Evolutionary conservation across 768 basidiomycete species (phyloP), one percentile per base, ranked within the genome.

Genomic region (Termitomyces titanicus): DNA sequence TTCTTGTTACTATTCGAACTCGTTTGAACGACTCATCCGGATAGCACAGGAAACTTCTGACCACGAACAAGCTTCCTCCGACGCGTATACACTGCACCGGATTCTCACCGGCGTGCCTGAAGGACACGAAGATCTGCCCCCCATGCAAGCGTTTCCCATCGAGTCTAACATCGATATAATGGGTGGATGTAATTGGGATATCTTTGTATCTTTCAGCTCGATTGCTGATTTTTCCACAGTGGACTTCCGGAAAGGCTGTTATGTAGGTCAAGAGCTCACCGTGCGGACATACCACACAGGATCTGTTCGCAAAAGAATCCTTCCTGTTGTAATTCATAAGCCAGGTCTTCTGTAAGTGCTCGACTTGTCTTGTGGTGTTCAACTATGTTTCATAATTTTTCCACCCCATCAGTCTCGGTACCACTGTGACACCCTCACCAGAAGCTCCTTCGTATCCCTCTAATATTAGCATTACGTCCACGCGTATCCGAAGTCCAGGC

Each of bases 261-360:
- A 98, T 66, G 88, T 98, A 5, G 97, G 97, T 9, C 97, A 99
- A 76, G 97, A 98, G 64, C 77, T 98, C 38, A 98, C 95, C 0
- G 95, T 97, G 6, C 83, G 97, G 49, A 98, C 96, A 35, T 96
- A 96, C 69, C 94, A 98, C 68, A 98, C 89, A 6, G 97, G 97
- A 11, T 79, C 88, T 25, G 75, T 97, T 40, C 80, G 97, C 58
- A 98, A 98, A 69, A 84, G 97, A 12, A 89, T 95, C 31, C 72
- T 94, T 11, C 94, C 94, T 2, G 81, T 98, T n/a, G 61, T 74
- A 2, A 72, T 94, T 31, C 76, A 81, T 57, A 59, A 74, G 44
- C 60, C 68, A 45, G 64, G 68, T 24, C 65, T 75, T 53, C 54
- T 63, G 77, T 75, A 38, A 59, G 72, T 67, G 20, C 34, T 31